Evolutionary conservation across 2,329 filamentous ascomycete genomes (phyloP).

Genomic region (Hymenotorrendiella dingleyae): DNA sequence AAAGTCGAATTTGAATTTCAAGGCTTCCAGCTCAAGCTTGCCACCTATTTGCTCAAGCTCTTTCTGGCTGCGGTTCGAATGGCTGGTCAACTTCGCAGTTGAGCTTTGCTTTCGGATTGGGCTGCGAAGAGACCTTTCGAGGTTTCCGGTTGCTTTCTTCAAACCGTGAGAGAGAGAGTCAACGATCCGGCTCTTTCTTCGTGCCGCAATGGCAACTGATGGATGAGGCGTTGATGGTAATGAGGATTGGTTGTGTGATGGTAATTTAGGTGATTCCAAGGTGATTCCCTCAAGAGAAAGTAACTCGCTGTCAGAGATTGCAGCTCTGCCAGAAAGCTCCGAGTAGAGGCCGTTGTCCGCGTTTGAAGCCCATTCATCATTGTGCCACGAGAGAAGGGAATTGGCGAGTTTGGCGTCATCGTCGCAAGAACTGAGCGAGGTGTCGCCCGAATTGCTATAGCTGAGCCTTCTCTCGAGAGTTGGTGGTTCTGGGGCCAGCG

Average conservation of each 20-base stretch:
- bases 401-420: conserved; percentile 11
- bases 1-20: conserved; percentile 43
- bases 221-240: conserved; percentile 23
- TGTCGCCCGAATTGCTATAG: conserved; percentile 19
- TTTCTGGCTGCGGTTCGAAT: conserved; percentile 38
- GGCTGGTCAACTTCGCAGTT: conserved; percentile 25
- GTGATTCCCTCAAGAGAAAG: conserved; percentile 28
- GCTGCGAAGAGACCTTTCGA: conserved; percentile 31
- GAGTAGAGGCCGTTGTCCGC: conserved; percentile 21
- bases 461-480: conserved; percentile 43
- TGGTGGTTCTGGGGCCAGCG: conserved; percentile 42
- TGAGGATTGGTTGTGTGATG: conserved; percentile 13
- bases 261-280: conserved; percentile 22
- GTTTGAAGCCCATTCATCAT: conserved; percentile 1
- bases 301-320: conserved; percentile 29
- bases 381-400: conserved; percentile 11
- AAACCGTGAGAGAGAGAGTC: conserved; percentile 42
- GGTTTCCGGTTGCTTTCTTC: conserved; percentile 31
- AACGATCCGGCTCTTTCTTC: conserved; percentile 20
- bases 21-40: conserved; percentile 37
- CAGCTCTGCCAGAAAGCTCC: conserved; percentile 25
- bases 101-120: conserved; percentile 33
- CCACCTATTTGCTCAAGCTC: conserved; percentile 44
- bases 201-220: conserved; percentile 5
- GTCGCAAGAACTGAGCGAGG: conserved; percentile 15